A percentile compares a stretch with the other conserved stretches of the same genome.
Conservation (phyloP, 805 yeast genomes). For the Saturnispora halmiae region DNA sequence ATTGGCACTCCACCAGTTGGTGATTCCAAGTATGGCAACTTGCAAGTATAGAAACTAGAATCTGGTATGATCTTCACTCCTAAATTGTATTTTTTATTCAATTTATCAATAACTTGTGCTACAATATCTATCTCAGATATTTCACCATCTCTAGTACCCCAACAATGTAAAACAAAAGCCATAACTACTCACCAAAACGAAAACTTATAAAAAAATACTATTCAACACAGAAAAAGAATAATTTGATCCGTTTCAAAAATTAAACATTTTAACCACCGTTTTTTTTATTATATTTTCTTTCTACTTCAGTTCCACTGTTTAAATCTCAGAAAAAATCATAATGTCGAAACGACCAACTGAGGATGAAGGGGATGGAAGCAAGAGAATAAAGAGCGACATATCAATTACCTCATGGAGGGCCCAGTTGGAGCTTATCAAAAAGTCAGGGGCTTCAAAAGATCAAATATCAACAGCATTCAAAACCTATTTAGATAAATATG, state of each 20-base stretch:
- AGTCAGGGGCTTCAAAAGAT: slow-evolving; percentile 29
- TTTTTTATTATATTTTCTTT: not conserved
- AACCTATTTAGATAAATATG: slow-evolving; percentile 53
- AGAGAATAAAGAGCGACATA: slow-evolving; percentile 42
- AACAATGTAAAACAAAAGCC: slow-evolving; percentile 6
- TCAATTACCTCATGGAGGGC: slow-evolving; percentile 37
- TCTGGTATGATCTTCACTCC: slow-evolving; percentile 8
- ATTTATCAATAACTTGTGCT: not conserved
- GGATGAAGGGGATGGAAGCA: slow-evolving; percentile 36
- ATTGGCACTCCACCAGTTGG: not conserved
- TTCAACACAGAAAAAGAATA: too few relatives aligned
- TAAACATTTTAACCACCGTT: too few relatives aligned
- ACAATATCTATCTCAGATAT: slow-evolving; percentile 3
- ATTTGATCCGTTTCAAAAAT: too few relatives aligned
- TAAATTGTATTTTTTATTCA: not conserved
- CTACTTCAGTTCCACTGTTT: slow-evolving; percentile 1
- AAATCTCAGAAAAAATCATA: not conserved
- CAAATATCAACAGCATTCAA: slow-evolving; percentile 52
- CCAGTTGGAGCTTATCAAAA: slow-evolving; percentile 38
- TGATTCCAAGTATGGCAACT: slow-evolving; percentile 8
- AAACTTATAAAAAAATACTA: too few relatives aligned
- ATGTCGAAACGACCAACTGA: slow-evolving; percentile 24
- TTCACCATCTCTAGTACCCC: slow-evolving; percentile 4
- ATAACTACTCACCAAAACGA: not conserved
- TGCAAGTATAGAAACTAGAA: slow-evolving; percentile 7